These are phyloP conservation scores for Thamnidium elegans DNA, from an alignment of 192 early-diverging fungal genomes.

Conservation along the genomic window DNA sequence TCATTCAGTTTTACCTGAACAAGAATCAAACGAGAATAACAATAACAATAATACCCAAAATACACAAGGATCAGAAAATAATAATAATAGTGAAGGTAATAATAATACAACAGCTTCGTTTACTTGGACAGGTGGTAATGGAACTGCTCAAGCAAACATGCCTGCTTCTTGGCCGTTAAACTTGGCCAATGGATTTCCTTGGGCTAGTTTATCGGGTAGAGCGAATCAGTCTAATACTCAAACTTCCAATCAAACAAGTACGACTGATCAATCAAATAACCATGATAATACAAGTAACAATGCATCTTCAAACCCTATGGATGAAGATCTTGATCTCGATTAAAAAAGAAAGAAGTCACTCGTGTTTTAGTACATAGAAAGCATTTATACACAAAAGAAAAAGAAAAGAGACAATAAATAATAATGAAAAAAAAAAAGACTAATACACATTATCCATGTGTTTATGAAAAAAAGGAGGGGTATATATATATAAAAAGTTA, in stretches of 20 bases:
- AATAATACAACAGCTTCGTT: neutral
- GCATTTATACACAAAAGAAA: too few species aligned
- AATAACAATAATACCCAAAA: neutral
- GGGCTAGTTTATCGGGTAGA: neutral
- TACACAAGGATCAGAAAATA: neutral
- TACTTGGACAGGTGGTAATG: neutral
- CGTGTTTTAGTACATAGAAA: too few species aligned
- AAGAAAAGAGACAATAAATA: too few species aligned
- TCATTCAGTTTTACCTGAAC: constrained; percentile 19
- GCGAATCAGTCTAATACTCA: neutral
- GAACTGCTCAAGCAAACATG: neutral
- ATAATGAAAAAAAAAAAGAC: too few species aligned
- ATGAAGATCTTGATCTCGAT: too few species aligned
- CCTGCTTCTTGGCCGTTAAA: neutral
- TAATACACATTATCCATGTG: too few species aligned
- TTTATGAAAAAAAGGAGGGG: neutral
- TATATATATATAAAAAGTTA: neutral
- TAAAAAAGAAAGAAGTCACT: too few species aligned
- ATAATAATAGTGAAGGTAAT: neutral
- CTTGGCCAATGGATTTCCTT: neutral
- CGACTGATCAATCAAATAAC: neutral
- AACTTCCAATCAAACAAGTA: neutral
- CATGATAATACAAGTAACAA: neutral
- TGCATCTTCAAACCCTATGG: too few species aligned
- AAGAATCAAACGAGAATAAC: neutral